Base-by-base conservation (phyloP, 179 eudicot species). In the Gypsophila paniculata region DNA sequence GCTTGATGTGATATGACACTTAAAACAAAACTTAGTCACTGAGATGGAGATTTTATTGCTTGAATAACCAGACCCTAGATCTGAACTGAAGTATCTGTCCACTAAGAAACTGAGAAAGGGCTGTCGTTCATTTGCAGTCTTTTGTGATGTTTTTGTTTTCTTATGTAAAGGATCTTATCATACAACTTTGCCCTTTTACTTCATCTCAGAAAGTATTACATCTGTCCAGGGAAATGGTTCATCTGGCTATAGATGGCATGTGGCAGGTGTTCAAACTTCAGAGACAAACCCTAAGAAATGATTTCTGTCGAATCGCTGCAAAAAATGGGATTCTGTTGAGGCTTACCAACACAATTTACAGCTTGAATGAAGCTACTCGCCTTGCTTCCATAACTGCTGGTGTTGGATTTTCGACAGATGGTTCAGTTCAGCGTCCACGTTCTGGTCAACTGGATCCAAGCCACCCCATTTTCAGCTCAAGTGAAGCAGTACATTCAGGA, bases 181-280 rank as follows among this genome's bases (percentile, higher is more conserved):
- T 69, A 57, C 32, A 39, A 42, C 46, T 48, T 17, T 60, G 4
- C 22, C 25, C 25, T 61, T 70, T 26, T 62, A 23, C 65, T n/a
- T 53, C 14, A 61, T 61, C 70, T 75, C 14, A 75, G 53, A 36
- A 58, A 59, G 32, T 39, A 14, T 68, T 71, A 55, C 52, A 67
- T 76, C 65, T 75, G 44, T 80, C 64, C 91, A 94, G 99, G 95
- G 97, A 90, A 85, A 92, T 94, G 99, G 96, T 94, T 78, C 99
- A 94, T 85, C 86, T 94, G 73, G 99, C 99, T 74, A 88, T 94
- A 60, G 96, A 94, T 86, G 97, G 97, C 79, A 90, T 94, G 93
- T 92, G 97, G 97, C 95, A 94, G 85, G 87, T 94, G 68, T 88
- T 94, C 77, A 94, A 94, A 85, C 99, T 94, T 76, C 96, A 94